Conservation (phyloP, 371 early-diverging fungal genomes). For the Paraphysoderma sedebokerense region DNA sequence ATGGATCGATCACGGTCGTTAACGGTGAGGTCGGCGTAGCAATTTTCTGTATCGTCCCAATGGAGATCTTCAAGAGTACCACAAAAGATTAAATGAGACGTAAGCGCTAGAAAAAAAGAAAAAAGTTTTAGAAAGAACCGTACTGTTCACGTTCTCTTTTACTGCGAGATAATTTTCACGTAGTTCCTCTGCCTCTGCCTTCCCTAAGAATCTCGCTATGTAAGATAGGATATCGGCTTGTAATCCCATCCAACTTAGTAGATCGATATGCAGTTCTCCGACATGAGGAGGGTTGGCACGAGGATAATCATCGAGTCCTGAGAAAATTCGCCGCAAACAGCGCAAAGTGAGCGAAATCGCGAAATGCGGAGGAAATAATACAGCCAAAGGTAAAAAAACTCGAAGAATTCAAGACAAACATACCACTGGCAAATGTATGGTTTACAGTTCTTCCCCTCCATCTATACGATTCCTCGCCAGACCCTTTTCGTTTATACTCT, state of each 20-base stretch:
- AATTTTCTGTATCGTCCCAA: too few relatives aligned
- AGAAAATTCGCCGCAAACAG: background rate
- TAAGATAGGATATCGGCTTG: constrained; percentile 46
- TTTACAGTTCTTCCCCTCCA: constrained; percentile 78
- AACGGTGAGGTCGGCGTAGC: background rate
- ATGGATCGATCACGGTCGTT: constrained; percentile 20
- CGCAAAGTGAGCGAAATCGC: too few relatives aligned
- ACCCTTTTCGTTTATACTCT: constrained; percentile 30
- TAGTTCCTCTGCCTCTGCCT: too few relatives aligned
- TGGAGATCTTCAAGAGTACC: too few relatives aligned
- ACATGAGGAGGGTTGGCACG: constrained; percentile 51
- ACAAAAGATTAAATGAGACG: too few relatives aligned
- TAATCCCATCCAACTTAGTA: constrained; percentile 76
- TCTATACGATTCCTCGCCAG: constrained; percentile 48
- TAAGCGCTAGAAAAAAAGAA: too few relatives aligned
- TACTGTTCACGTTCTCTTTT: too few relatives aligned
- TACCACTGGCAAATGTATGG: constrained; percentile 79
- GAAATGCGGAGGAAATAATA: too few relatives aligned
- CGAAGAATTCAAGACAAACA: too few relatives aligned
- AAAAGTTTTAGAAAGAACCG: too few relatives aligned
- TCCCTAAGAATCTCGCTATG: constrained; percentile 41
- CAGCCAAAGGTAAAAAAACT: background rate
- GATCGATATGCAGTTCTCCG: constrained; percentile 79
- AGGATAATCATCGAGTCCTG: constrained; percentile 89
- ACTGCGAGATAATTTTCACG: too few relatives aligned